Conservation (phyloP, 352 stramenopile genomes). For the Globisporangium iwayamae region DNA sequence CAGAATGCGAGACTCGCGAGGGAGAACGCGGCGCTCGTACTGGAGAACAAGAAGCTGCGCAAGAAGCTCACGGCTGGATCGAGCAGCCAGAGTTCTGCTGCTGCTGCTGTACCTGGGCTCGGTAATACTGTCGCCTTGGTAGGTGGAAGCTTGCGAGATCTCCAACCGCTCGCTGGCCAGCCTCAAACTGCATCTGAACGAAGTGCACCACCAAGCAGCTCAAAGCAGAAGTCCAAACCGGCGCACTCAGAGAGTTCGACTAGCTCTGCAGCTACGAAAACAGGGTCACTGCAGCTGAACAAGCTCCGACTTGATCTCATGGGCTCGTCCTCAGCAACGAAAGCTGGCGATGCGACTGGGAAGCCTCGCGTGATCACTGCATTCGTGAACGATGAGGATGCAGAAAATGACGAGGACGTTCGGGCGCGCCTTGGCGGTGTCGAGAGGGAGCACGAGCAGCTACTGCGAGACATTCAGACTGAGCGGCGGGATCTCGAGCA, state of each 20-base stretch:
- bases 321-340: neutral
- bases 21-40: slow-evolving; percentile 39
- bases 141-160: neutral
- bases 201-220: neutral
- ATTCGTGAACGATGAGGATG: slow-evolving; percentile 17
- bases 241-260: neutral
- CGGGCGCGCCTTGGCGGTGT: slow-evolving; percentile 5
- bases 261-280: neutral
- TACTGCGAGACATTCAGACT: slow-evolving; percentile 17
- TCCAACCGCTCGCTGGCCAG: neutral
- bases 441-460: slow-evolving; percentile 14
- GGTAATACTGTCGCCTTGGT: neutral
- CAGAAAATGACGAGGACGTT: neutral
- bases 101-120: neutral
- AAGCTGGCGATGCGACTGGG: neutral
- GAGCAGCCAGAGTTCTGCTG: neutral
- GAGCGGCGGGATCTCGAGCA: slow-evolving; percentile 16
- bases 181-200: neutral
- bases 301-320: slow-evolving; percentile 36
- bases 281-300: slow-evolving; percentile 21
- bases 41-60: slow-evolving; percentile 52
- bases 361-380: slow-evolving; percentile 16
- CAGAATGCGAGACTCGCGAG: slow-evolving; percentile 34
- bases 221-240: neutral
- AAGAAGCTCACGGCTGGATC: slow-evolving; percentile 18